Evolutionary conservation across 805 yeast genomes (phyloP).

Genomic region (Tetrapisispora fleetii): DNA sequence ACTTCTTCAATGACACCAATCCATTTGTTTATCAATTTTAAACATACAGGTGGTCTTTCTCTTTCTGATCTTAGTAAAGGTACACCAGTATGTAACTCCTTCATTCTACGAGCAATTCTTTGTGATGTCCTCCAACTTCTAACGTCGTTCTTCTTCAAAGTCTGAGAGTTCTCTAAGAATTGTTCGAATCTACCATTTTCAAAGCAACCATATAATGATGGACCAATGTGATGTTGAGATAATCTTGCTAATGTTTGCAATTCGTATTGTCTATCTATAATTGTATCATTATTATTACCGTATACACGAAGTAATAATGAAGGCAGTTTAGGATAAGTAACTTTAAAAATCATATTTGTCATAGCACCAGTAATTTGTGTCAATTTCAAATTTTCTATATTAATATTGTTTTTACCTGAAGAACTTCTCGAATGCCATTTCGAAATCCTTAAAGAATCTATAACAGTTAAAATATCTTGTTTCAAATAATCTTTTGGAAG

Average conservation of each 20-base stretch:
- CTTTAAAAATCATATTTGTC: slow-evolving; percentile 79
- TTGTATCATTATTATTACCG: slow-evolving; percentile 76
- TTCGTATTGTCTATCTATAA: slow-evolving; percentile 81
- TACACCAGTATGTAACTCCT: slow-evolving; percentile 79
- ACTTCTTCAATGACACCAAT: slow-evolving; percentile 33
- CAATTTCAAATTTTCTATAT: slow-evolving; percentile 39
- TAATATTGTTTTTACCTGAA: slow-evolving; percentile 17
- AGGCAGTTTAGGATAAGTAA: slow-evolving; percentile 55
- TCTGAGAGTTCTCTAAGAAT: slow-evolving; percentile 70
- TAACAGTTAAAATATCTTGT: slow-evolving; percentile 60
- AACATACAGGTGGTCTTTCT: slow-evolving; percentile 51
- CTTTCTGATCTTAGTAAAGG: slow-evolving; percentile 50
- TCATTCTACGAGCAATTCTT: slow-evolving; percentile 92
- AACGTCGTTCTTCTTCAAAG: slow-evolving; percentile 65
- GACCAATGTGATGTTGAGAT: slow-evolving; percentile 75
- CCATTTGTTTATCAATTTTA: slow-evolving; percentile 73
- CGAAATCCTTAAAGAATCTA: slow-evolving; percentile 55
- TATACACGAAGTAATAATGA: slow-evolving; percentile 68
- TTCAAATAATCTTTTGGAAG: slow-evolving; percentile 79
- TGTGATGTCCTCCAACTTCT: slow-evolving; percentile 66
- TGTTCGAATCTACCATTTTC: slow-evolving; percentile 92
- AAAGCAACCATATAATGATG: slow-evolving; percentile 79
- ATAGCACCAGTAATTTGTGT: slow-evolving; percentile 82
- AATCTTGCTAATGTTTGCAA: slow-evolving; percentile 62
- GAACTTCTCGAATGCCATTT: slow-evolving; percentile 60